A percentile compares a stretch with the other conserved stretches of the same genome.
These are phyloP conservation scores for Ceratocystis harringtonii DNA, from an alignment of 2,329 filamentous ascomycete genomes.

Conservation along the genomic window DNA sequence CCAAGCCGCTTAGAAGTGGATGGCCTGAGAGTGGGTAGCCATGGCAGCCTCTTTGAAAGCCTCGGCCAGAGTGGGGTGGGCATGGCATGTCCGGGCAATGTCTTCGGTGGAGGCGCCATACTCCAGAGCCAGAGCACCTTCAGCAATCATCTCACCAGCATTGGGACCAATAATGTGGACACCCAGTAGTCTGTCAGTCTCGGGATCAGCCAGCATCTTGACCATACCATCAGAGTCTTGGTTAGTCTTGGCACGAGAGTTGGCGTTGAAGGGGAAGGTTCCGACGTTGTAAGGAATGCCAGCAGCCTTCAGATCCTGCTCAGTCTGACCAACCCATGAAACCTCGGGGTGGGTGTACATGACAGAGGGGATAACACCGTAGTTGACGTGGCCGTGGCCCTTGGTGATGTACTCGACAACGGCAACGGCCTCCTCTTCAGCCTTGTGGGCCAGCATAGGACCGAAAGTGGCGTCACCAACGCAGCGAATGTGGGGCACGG, in stretches of 20 bases:
- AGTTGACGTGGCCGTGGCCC: slow-evolving; percentile 97
- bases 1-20: slow-evolving; percentile 63
- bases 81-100: slow-evolving; percentile 86
- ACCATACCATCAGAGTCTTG: slow-evolving; percentile 89
- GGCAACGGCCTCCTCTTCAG: slow-evolving; percentile 92
- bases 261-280: slow-evolving; percentile 93
- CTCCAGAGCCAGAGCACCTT: slow-evolving; percentile 86
- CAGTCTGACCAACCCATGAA: slow-evolving; percentile 95
- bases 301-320: slow-evolving; percentile 82
- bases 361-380: slow-evolving; percentile 89
- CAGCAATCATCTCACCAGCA: slow-evolving; percentile 98
- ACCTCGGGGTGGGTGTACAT: slow-evolving; percentile 99
- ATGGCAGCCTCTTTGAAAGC: slow-evolving; percentile 99
- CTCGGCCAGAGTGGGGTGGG: slow-evolving; percentile 88
- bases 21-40: slow-evolving; percentile 88
- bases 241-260: slow-evolving; percentile 98
- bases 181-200: slow-evolving; percentile 90
- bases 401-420: slow-evolving; percentile 96
- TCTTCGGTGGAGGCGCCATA: slow-evolving; percentile 94
- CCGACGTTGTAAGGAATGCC: slow-evolving; percentile 87
- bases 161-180: slow-evolving; percentile 94
- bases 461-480: slow-evolving; percentile 95
- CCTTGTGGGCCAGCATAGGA: slow-evolving; percentile 98
- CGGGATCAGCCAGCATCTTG: slow-evolving; percentile 90
- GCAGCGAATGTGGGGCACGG: slow-evolving; percentile 90